Evolutionary conservation across 768 basidiomycete genomes (phyloP).

Genomic region (Symmetrospora coprosmae): DNA sequence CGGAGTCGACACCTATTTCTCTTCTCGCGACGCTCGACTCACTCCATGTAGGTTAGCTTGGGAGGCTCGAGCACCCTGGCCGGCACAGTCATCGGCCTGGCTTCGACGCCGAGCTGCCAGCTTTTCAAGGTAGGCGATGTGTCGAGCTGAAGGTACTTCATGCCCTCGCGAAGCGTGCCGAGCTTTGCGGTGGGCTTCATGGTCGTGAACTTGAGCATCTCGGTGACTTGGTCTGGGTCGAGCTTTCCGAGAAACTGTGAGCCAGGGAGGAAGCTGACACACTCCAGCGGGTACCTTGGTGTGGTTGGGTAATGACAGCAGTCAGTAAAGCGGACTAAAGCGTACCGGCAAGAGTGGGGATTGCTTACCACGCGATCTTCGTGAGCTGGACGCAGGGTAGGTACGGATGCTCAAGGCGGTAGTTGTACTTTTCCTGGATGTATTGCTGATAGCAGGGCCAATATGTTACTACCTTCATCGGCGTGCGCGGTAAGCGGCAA

Average conservation of each 20-base stretch:
- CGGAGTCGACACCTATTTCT: too few relatives aligned
- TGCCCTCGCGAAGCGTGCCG: background rate
- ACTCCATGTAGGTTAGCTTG: background rate
- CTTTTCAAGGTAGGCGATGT: background rate
- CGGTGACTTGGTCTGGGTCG: background rate
- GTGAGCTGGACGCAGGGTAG: constrained; percentile 16
- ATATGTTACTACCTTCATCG: too few relatives aligned
- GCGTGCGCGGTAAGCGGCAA: background rate
- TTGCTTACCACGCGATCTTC: constrained; percentile 13
- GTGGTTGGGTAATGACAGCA: background rate
- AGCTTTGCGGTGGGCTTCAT: background rate
- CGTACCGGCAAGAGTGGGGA: too few relatives aligned
- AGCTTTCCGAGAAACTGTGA: constrained; percentile 5
- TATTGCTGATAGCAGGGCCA: background rate
- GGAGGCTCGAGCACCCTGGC: constrained; percentile 1
- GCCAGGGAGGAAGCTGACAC: background rate
- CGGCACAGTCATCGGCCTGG: background rate
- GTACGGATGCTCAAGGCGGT: background rate
- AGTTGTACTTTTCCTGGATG: constrained; percentile 1
- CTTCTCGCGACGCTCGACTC: too few relatives aligned
- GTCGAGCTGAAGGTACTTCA: background rate
- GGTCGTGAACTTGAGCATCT: constrained; percentile 15
- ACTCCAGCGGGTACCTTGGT: constrained; percentile 18
- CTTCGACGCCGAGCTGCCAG: background rate
- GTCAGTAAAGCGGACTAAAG: background rate